Evolutionary conservation across 2,329 filamentous ascomycete species (phyloP), one percentile per base, ranked within the genome.

Genomic region (Emmonsiellopsis sp.): DNA sequence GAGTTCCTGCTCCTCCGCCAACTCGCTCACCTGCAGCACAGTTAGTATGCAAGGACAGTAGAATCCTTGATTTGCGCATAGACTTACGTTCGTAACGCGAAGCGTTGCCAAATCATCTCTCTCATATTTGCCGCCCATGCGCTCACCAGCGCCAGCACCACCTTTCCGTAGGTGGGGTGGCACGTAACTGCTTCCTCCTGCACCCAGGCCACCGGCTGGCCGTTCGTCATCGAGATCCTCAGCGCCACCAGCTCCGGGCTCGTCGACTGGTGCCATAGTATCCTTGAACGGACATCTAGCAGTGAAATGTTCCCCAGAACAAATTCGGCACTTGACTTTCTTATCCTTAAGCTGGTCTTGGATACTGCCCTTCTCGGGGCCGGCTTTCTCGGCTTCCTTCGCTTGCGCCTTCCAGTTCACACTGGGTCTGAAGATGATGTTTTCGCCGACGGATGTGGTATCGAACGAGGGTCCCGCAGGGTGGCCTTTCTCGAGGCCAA

Each of bases 261-360:
- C 75, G 42, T 75, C 75, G 54, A 77, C 71, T 6, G 75, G 93
- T 37, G 92, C 90, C 90, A 98, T 96, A 64, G 92, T 98, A 71
- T 97, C 93, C 80, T 97, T 98, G 85, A 95, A 98, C 37, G 93
- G 93, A 83, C 93, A 98, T 72, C 93, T 86, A 62, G 92, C 92
- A 42, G 93, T 98, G 80, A 97, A 98, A 83, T 98, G 93, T 79
- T 98, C 93, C 69, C 92, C 93, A 70, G 85, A 88, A 78, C 93
- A 98, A 71, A 98, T 97, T 81, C 93, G 87, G 76, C 93, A 98
- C 82, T 97, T 97, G 80, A 98, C 94, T 79, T 96, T 94, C 83
- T 96, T 95, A 78, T 96, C 91, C 83, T 93, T 95, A 67, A 97
- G 80, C 65, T 80, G 76, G 58, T 81, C 77, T 69, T 82, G 80